A percentile compares a stretch with the other conserved stretches of the same genome.
These are phyloP conservation scores for Leptoxyphium fumago DNA, from an alignment of 2,329 filamentous ascomycete genomes.

Conservation along the genomic window DNA sequence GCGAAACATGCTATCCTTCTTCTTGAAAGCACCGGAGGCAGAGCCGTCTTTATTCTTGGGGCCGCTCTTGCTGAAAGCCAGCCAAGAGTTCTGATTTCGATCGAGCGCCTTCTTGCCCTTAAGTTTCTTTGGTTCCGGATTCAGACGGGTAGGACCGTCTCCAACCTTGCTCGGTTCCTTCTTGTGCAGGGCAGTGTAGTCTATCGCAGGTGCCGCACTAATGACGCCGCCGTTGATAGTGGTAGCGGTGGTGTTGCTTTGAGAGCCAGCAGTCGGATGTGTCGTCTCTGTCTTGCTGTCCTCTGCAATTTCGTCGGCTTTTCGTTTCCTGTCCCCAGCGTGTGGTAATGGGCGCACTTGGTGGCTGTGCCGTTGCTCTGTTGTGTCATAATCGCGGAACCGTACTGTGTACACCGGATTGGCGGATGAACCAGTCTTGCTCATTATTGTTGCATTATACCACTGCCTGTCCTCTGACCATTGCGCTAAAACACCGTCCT, in stretches of 20 bases:
- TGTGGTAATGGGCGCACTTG: slow-evolving; percentile 64
- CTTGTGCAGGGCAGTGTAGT: slow-evolving; percentile 49
- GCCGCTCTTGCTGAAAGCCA: slow-evolving; percentile 71
- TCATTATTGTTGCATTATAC: slow-evolving; percentile 85
- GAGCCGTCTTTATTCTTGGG: slow-evolving; percentile 15
- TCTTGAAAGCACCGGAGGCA: slow-evolving; percentile 7
- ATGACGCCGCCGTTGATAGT: slow-evolving; percentile 40
- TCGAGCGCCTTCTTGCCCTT: slow-evolving; percentile 90
- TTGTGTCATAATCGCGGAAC: slow-evolving; percentile 75
- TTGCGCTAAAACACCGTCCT: slow-evolving; percentile 79
- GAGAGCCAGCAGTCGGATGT: slow-evolving; percentile 28
- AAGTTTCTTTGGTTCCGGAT: slow-evolving; percentile 52
- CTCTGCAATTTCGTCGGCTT: slow-evolving; percentile 12
- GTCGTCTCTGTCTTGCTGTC: slow-evolving; percentile 72
- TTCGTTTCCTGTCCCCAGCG: slow-evolving; percentile 44
- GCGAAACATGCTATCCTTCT: slow-evolving; percentile 90
- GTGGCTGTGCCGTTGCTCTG: slow-evolving; percentile 62
- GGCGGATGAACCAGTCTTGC: slow-evolving; percentile 80
- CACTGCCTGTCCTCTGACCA: slow-evolving; percentile 87
- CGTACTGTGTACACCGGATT: slow-evolving; percentile 88
- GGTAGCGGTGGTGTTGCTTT: slow-evolving; percentile 19
- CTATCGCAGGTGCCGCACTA: slow-evolving; percentile 51
- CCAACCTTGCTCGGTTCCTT: slow-evolving; percentile 49
- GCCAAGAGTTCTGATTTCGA: slow-evolving; percentile 84
- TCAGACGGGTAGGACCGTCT: slow-evolving; percentile 34